Percentiles rank a stretch among this genome's conserved stretches.
phyloP scores from a whole-genome alignment of 768 basidiomycete genomes.

The Trametes sanguinea region DNA sequence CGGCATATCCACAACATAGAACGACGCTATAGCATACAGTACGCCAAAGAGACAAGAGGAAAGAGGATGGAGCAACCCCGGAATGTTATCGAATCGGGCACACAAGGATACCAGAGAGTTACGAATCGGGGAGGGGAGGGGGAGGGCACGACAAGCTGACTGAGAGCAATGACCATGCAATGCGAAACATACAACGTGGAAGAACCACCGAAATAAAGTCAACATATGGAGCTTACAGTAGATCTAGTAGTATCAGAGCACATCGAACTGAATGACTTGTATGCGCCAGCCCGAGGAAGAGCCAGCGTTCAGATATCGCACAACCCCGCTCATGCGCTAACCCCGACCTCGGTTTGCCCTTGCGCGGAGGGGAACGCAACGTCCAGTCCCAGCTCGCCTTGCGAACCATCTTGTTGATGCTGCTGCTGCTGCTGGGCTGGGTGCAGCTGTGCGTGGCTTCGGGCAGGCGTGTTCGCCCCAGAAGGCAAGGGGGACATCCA shows the following conservation, averaged over 20 bases:
- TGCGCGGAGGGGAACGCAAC: conserved; percentile 5
- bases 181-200: conserved; percentile 1
- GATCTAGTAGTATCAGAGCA: neutral
- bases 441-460: conserved; percentile 10
- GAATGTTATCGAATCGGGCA: no score
- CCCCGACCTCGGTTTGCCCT: conserved; percentile 5
- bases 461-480: conserved; percentile 48
- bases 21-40: neutral
- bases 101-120: neutral
- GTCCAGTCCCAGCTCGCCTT: conserved; percentile 5
- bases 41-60: neutral
- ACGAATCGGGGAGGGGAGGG: neutral
- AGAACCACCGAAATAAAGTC: neutral
- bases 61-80: neutral
- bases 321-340: conserved; percentile 2
- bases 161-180: conserved; percentile 4
- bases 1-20: neutral
- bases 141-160: neutral
- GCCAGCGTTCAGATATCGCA: neutral
- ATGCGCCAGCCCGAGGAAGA: neutral
- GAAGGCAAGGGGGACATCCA: conserved; percentile 61
- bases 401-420: conserved; percentile 13
- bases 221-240: neutral
- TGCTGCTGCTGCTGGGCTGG: conserved; percentile 26
- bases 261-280: neutral